These are phyloP conservation scores for Lachancea sp. DNA, from an alignment of 805 yeast genomes.

Conservation along the genomic window DNA sequence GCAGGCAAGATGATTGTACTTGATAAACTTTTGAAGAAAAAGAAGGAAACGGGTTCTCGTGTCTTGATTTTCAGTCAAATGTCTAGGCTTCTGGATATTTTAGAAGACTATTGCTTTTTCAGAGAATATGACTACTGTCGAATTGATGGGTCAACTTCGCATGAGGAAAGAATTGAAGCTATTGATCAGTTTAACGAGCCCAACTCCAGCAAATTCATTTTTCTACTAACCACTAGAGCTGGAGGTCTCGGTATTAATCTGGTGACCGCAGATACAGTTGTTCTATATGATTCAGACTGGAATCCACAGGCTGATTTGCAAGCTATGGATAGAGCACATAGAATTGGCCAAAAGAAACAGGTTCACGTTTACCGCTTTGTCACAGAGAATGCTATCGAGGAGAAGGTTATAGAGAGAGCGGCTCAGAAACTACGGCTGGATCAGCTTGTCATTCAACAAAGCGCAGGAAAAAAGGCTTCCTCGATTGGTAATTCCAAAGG, in stretches of 20 bases:
- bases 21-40: constrained; percentile 71
- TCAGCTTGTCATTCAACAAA: constrained; percentile 94
- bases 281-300: constrained; percentile 92
- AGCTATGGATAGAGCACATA: constrained; percentile 97
- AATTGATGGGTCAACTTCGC: constrained; percentile 89
- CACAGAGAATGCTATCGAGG: constrained; percentile 94
- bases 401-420: constrained; percentile 91
- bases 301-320: constrained; percentile 97
- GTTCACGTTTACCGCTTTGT: constrained; percentile 89
- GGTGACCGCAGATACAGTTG: constrained; percentile 86
- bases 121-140: constrained; percentile 83
- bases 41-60: constrained; percentile 73
- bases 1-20: constrained; percentile 86
- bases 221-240: constrained; percentile 86
- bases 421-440: constrained; percentile 89
- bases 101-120: constrained; percentile 86
- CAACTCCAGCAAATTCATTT: constrained; percentile 73
- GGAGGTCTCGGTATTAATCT: constrained; percentile 95
- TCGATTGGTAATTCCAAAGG: constrained; percentile 51
- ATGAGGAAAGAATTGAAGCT: constrained; percentile 86
- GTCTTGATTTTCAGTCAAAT: constrained; percentile 90
- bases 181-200: constrained; percentile 88
- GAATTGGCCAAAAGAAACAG: constrained; percentile 96
- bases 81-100: constrained; percentile 82
- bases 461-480: constrained; percentile 44